phyloP scores from a whole-genome alignment of 78 protist species.

The Dictyostelium brefeldianum region DNA sequence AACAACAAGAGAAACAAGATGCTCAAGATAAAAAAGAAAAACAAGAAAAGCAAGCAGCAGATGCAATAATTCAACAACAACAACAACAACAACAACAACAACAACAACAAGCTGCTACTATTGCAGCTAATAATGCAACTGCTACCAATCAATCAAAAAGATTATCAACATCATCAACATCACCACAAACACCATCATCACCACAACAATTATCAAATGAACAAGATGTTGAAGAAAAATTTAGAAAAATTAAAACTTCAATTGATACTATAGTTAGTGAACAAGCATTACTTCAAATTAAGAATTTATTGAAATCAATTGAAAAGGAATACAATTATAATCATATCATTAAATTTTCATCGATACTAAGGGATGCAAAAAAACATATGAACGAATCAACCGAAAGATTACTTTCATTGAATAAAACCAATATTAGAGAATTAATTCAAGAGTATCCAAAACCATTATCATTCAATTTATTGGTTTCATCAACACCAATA shows the following conservation, averaged over 20 bases:
- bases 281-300: constrained; percentile 18
- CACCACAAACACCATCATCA: constrained; percentile 34
- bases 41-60: neutral
- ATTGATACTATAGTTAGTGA: constrained; percentile 46
- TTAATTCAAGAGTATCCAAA: constrained; percentile 18
- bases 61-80: neutral
- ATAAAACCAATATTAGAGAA: constrained; percentile 24
- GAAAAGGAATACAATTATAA: constrained; percentile 48
- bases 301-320: constrained; percentile 4
- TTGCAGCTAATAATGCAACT: neutral
- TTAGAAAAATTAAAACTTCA: constrained; percentile 35
- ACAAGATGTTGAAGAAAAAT: constrained; percentile 37
- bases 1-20: neutral
- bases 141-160: neutral
- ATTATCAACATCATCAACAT: neutral
- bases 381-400: constrained; percentile 53
- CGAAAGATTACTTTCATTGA: constrained; percentile 6
- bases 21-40: neutral
- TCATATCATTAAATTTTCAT: constrained; percentile 40
- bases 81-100: neutral
- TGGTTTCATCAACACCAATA: neutral
- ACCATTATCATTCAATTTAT: constrained; percentile 11
- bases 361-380: constrained; percentile 60
- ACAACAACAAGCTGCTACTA: neutral
- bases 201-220: constrained; percentile 5